These are phyloP conservation scores for Ophiostoma australiae DNA, from an alignment of 2,329 filamentous ascomycete genomes.

Conservation along the genomic window DNA sequence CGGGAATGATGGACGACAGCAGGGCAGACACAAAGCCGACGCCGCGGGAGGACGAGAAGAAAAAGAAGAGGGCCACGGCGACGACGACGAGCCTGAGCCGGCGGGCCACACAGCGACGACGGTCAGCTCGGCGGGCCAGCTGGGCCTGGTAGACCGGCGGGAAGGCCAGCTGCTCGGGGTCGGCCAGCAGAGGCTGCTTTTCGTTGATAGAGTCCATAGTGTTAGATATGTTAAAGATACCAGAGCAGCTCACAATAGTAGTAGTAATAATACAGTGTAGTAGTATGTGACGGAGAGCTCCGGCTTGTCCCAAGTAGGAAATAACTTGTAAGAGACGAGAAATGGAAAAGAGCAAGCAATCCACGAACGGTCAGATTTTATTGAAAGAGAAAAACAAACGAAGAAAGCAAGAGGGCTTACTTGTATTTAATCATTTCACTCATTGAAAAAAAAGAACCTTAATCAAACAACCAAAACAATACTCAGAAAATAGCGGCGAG, in stretches of 20 bases:
- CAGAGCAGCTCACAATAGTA: neutral
- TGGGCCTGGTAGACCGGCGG: neutral
- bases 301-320: neutral
- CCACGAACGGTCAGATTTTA: neutral
- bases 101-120: neutral
- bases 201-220: neutral
- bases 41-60: neutral
- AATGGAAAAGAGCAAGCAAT: neutral
- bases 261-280: too few relatives aligned
- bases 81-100: neutral
- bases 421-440: neutral
- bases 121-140: neutral
- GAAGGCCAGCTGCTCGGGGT: neutral
- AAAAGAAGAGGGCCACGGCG: neutral
- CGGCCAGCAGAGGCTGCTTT: neutral
- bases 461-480: neutral
- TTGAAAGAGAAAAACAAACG: neutral
- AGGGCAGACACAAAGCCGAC: neutral
- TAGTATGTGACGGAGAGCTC: neutral
- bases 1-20: neutral
- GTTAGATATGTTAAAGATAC: neutral
- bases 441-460: too few relatives aligned
- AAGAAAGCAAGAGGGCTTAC: neutral
- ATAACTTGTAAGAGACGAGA: neutral
- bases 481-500: neutral